Percentiles rank a stretch among this genome's conserved stretches.
Evolutionary conservation across 805 yeast genomes (phyloP).

Genomic region (Kuraishia cidri): DNA sequence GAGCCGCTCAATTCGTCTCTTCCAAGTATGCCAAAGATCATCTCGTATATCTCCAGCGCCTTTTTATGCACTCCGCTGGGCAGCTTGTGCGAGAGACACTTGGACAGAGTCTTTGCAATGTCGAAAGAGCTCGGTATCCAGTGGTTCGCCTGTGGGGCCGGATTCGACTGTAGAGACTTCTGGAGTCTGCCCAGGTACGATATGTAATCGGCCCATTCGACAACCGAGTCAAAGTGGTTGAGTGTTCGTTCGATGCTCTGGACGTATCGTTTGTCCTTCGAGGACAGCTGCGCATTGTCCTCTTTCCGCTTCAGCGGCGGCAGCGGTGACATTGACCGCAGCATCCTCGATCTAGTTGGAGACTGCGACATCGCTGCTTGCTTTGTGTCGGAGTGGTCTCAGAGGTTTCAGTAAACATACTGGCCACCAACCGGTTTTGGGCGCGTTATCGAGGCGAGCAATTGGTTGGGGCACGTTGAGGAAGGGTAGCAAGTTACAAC

Average conservation of each 20-base stretch:
- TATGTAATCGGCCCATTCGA: conserved; percentile 98
- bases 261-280: conserved; percentile 62
- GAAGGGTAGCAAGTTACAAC: no score
- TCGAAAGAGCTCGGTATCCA: conserved; percentile 63
- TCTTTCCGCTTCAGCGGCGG: conserved; percentile 10
- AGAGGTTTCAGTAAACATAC: no score
- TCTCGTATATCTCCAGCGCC: conserved; percentile 67
- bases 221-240: conserved; percentile 67
- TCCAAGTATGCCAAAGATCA: conserved; percentile 59
- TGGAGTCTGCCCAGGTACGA: conserved; percentile 75
- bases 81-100: conserved; percentile 69
- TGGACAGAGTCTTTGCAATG: conserved; percentile 64
- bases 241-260: conserved; percentile 68
- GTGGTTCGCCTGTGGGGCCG: conserved; percentile 27
- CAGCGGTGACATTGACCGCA: conserved; percentile 21
- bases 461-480: no score
- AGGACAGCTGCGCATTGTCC: conserved; percentile 22
- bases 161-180: conserved; percentile 53
- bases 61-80: conserved; percentile 97
- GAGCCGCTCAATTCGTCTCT: conserved; percentile 41
- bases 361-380: no score
- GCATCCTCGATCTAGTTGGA: no score
- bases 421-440: no score
- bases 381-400: no score
- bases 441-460: no score